These are phyloP conservation scores for Venturia oleaginea DNA, from an alignment of 2,329 filamentous ascomycete genomes.

Conservation along the genomic window DNA sequence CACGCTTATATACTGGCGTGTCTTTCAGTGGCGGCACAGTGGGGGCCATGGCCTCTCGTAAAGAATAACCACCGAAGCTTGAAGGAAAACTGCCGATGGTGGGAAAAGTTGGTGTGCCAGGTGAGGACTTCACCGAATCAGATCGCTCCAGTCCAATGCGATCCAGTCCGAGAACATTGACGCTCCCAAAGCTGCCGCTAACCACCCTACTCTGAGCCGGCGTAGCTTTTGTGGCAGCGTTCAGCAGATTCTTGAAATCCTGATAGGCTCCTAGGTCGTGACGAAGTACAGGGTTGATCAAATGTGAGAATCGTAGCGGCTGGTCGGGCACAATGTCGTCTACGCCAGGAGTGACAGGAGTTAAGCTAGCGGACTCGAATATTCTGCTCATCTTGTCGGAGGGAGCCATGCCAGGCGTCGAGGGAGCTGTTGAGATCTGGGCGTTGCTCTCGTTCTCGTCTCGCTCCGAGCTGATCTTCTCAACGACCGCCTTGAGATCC, in stretches of 20 bases:
- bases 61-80: neutral
- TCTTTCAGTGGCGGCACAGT: constrained; percentile 68
- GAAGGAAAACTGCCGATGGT: constrained; percentile 3
- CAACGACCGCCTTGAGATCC: constrained; percentile 87
- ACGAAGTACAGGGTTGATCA: constrained; percentile 74
- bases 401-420: constrained; percentile 60
- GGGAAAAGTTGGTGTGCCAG: constrained; percentile 41
- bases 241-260: constrained; percentile 73
- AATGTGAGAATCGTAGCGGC: constrained; percentile 67
- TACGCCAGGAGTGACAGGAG: constrained; percentile 38
- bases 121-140: constrained; percentile 41
- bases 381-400: constrained; percentile 49
- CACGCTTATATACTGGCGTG: constrained; percentile 87
- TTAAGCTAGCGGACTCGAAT: constrained; percentile 52
- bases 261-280: constrained; percentile 73
- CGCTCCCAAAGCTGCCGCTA: constrained; percentile 59
- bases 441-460: constrained; percentile 62
- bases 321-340: constrained; percentile 52
- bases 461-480: constrained; percentile 65
- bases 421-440: constrained; percentile 61
- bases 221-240: constrained; percentile 51
- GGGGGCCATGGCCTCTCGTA: constrained; percentile 23
- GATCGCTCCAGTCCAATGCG: constrained; percentile 20
- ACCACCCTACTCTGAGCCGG: constrained; percentile 57
- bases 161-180: constrained; percentile 45